Evolutionary conservation across 2,329 filamentous ascomycete genomes (phyloP).

Genomic region (Fusarium cyanostomum): DNA sequence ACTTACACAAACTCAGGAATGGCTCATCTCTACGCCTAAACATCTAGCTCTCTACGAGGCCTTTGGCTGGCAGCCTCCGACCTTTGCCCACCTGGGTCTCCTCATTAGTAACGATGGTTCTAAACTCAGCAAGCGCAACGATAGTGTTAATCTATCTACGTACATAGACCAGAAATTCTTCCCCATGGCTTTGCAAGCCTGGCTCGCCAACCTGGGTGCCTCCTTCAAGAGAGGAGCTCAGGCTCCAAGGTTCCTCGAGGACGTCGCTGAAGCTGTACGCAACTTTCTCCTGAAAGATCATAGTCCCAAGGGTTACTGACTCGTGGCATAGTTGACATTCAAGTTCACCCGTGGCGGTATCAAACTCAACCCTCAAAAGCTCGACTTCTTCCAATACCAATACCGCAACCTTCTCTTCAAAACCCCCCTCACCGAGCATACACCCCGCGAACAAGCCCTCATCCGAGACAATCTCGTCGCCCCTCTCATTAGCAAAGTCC

Average conservation of each 20-base stretch:
- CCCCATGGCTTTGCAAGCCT: conserved; percentile 72
- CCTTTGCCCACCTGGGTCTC: conserved; percentile 83
- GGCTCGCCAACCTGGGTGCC: conserved; percentile 75
- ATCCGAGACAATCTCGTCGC: conserved; percentile 28
- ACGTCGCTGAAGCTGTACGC: conserved; percentile 74
- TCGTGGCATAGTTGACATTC: conserved; percentile 71
- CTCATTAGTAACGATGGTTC: conserved; percentile 74
- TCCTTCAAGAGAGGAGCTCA: conserved; percentile 43
- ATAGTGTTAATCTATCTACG: conserved; percentile 58
- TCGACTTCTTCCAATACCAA: conserved; percentile 79
- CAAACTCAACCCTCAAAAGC: conserved; percentile 81
- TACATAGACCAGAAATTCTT: conserved; percentile 60
- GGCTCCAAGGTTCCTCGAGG: conserved; percentile 62
- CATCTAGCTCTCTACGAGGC: conserved; percentile 77
- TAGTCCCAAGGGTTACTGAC: conserved; percentile 36
- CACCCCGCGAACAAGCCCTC: conserved; percentile 29
- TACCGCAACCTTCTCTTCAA: conserved; percentile 58
- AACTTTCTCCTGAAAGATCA: not conserved
- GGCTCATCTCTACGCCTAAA: conserved; percentile 91
- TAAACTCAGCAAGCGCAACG: conserved; percentile 88
- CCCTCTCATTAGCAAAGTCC: conserved; percentile 42
- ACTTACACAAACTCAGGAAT: conserved; percentile 68
- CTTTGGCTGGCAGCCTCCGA: conserved; percentile 76
- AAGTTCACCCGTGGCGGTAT: conserved; percentile 94
- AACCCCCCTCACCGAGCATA: conserved; percentile 35